Base-by-base conservation (phyloP, 495 filamentous ascomycete species). In the Hypoxylon trugodes region DNA sequence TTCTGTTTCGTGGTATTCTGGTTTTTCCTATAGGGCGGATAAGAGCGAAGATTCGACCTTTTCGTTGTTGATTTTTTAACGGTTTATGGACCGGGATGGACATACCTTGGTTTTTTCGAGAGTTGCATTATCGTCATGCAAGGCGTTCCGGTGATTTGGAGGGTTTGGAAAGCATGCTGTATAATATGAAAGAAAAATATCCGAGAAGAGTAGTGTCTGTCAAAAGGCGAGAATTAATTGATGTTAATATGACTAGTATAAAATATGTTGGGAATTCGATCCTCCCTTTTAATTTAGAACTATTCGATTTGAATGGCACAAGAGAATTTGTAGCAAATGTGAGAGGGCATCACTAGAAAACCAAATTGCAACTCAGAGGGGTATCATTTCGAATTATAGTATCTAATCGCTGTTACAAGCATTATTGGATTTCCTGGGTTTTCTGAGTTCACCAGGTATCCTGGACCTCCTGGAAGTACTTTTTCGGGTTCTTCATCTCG, bases 1-100 rank as follows among this genome's bases (percentile, higher is more conserved):
- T 79, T 96, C 68, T 98, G 96, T 74, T 93, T 92, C 73, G 78
- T 98, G 66, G 77, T 93, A 83, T 78, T 98, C 69, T 84, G 95
- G 69, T 94, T 86, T 66, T 92, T 98, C 69, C 76, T 89, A 74
- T 97, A 68, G 74, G 8, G n/a, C n/a, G 18, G 47, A 26, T 18
- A 21, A 26, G 15, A 22, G 16, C 25, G 43, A 50, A 57, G 19
- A 46, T 24, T 12, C 6, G 9, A n/a, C 15, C 18, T 24, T 12
- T n/a, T 18, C 15, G 10, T 19, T 58, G 12, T 42, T 40, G 37
- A 30, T 43, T 53, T 41, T 57, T 43, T 40, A n/a, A n/a, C n/a
- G n/a, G n/a, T n/a, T n/a, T n/a, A n/a, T n/a, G 56, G 43, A 24
- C 28, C 32, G 41, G 46, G 25, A 49, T 42, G 38, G 38, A 22